Percentiles rank a stretch among this genome's conserved stretches.
phyloP scores from a whole-genome alignment of 2,329 filamentous ascomycete species.

The Colletotrichum sp. region DNA sequence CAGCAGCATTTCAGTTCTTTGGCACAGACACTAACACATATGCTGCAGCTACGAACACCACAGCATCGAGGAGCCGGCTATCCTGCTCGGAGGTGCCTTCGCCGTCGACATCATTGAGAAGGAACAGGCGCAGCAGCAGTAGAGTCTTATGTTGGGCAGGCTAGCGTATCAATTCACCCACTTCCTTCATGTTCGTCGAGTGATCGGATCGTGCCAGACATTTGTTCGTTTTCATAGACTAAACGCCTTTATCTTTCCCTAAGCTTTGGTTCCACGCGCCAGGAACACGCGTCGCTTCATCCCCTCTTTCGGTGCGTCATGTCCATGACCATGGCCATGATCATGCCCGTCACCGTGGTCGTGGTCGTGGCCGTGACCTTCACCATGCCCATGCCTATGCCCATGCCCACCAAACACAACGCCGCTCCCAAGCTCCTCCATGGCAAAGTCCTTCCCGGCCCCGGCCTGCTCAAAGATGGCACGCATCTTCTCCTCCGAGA shows the following conservation, averaged over 20 bases:
- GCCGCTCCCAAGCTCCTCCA: conserved; percentile 57
- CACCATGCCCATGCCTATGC: not conserved
- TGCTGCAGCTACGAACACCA: conserved; percentile 76
- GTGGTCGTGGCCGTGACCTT: conserved; percentile 23
- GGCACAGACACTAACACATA: not conserved
- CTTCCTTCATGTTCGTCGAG: not conserved
- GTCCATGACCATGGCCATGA: conserved; percentile 23
- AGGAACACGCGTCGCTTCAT: conserved; percentile 45
- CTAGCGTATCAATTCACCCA: not conserved
- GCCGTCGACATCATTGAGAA: conserved; percentile 45
- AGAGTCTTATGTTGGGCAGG: not conserved
- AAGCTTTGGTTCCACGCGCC: conserved; percentile 26
- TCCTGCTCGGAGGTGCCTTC: conserved; percentile 78
- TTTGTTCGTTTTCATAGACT: not conserved
- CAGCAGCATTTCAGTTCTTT: not conserved
- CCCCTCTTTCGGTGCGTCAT: conserved; percentile 35
- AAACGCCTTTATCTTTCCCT: not conserved
- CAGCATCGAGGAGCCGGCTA: conserved; percentile 78
- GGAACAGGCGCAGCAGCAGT: conserved; percentile 25
- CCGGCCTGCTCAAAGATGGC: conserved; percentile 70
- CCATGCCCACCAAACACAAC: conserved; percentile 43
- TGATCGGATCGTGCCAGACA: not conserved
- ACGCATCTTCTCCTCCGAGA: conserved; percentile 63
- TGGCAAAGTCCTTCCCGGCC: conserved; percentile 58
- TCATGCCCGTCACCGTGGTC: conserved; percentile 30